phyloP scores from a whole-genome alignment of 108 stramenopile species.

The Ochromonas danica region DNA sequence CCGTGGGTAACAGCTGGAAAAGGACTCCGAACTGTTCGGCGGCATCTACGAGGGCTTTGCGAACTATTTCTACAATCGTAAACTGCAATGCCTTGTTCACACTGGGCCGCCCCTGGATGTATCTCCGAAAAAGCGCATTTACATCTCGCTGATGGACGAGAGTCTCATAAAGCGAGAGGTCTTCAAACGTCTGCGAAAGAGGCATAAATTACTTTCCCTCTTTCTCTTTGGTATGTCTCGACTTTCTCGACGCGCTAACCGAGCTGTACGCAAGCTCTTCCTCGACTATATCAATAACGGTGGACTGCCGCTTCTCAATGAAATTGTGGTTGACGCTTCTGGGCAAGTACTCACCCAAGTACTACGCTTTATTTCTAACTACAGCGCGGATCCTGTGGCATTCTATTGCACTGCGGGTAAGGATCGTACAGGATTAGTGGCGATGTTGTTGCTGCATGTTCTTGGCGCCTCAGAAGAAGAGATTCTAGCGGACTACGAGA shows the following conservation, averaged over 20 bases:
- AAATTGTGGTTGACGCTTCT: conserved; percentile 72
- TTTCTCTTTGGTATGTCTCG: no score
- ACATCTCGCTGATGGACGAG: no score
- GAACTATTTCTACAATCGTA: no score
- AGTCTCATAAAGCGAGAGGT: no score
- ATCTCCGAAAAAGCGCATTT: no score
- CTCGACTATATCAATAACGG: conserved; percentile 80
- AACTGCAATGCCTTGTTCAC: no score
- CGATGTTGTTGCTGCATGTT: not conserved
- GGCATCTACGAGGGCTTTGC: no score
- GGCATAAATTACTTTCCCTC: no score
- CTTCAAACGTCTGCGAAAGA: no score
- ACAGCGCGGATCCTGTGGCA: conserved; percentile 73
- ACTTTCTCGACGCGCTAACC: not conserved
- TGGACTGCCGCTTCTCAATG: conserved; percentile 82
- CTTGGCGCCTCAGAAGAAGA: not conserved
- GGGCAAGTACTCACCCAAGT: conserved; percentile 78
- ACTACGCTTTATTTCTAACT: conserved; percentile 69
- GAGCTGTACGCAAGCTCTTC: conserved; percentile 53
- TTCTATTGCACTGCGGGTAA: conserved; percentile 59
- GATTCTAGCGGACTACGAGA: not conserved
- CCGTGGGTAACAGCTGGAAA: no score
- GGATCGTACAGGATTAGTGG: conserved; percentile 22
- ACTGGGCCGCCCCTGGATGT: no score
- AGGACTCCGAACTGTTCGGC: no score